Evolutionary conservation across 306 rosid genomes (phyloP).

Genomic region (Neltuma alba): DNA sequence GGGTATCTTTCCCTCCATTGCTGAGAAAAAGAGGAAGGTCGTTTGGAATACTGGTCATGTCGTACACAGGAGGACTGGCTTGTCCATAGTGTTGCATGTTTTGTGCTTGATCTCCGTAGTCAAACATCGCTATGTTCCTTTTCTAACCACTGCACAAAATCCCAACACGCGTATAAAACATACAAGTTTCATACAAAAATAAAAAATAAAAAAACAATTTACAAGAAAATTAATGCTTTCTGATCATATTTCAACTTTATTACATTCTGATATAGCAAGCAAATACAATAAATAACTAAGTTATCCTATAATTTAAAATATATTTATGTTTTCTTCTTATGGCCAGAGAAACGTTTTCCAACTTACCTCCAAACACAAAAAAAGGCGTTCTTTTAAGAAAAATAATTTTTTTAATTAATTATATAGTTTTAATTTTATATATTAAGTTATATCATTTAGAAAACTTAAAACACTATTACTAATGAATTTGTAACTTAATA

Average conservation of each 20-base stretch:
- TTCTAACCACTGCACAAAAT: constrained; percentile 58
- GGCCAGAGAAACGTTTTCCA: neutral
- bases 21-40: constrained; percentile 58
- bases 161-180: neutral
- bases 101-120: constrained; percentile 38
- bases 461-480: neutral
- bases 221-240: too few relatives aligned
- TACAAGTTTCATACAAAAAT: neutral
- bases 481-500: too few relatives aligned
- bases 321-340: neutral
- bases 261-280: too few relatives aligned
- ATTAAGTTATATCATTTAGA: neutral
- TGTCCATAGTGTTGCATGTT: constrained; percentile 60
- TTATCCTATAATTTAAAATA: neutral
- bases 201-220: too few relatives aligned
- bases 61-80: constrained; percentile 58
- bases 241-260: neutral
- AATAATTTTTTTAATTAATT: too few relatives aligned
- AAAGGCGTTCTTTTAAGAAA: too few relatives aligned
- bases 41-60: constrained; percentile 55
- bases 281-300: neutral
- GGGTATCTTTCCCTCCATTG: constrained; percentile 58
- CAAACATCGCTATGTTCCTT: constrained; percentile 50
- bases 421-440: neutral
- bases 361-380: neutral